Percentiles rank a stretch among this genome's conserved stretches.
These are phyloP conservation scores for Boletus rex-veris DNA, from an alignment of 768 basidiomycete genomes.

Conservation along the genomic window DNA sequence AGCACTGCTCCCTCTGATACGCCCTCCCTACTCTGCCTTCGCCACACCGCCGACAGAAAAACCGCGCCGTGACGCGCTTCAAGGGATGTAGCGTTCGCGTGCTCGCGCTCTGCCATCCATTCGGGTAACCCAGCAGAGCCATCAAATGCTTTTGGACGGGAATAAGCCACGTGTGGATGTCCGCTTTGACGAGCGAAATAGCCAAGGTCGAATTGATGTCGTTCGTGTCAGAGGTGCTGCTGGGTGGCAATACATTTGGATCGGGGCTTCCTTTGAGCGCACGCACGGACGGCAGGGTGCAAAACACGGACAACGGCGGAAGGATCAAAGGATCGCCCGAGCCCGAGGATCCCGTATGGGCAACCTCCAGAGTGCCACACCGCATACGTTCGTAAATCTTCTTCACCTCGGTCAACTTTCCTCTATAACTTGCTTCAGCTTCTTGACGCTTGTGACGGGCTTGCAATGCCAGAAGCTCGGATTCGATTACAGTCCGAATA, in stretches of 20 bases:
- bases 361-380: conserved; percentile 19
- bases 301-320: conserved; percentile 49
- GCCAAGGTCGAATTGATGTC: conserved; percentile 33
- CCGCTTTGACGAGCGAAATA: conserved; percentile 36
- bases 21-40: conserved; percentile 31
- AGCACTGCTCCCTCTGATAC: conserved; percentile 40
- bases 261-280: conserved; percentile 29
- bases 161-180: conserved; percentile 49
- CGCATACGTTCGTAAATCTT: conserved; percentile 46
- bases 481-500: conserved; percentile 23
- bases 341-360: background rate
- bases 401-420: conserved; percentile 35
- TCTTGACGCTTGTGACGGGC: conserved; percentile 27
- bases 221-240: background rate
- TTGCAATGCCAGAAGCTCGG: conserved; percentile 26
- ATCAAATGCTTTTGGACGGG: conserved; percentile 44
- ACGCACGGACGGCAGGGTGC: conserved; percentile 44
- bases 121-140: conserved; percentile 43
- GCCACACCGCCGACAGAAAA: conserved; percentile 52
- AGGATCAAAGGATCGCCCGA: conserved; percentile 23
- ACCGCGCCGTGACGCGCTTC: conserved; percentile 56
- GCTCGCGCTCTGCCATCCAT: conserved; percentile 49
- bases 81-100: conserved; percentile 49
- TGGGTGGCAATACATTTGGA: conserved; percentile 1
- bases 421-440: conserved; percentile 25